A percentile compares a stretch with the other conserved stretches of the same genome.
Evolutionary conservation across 805 yeast species (phyloP).

Genomic region (Ogataea naganishii): DNA sequence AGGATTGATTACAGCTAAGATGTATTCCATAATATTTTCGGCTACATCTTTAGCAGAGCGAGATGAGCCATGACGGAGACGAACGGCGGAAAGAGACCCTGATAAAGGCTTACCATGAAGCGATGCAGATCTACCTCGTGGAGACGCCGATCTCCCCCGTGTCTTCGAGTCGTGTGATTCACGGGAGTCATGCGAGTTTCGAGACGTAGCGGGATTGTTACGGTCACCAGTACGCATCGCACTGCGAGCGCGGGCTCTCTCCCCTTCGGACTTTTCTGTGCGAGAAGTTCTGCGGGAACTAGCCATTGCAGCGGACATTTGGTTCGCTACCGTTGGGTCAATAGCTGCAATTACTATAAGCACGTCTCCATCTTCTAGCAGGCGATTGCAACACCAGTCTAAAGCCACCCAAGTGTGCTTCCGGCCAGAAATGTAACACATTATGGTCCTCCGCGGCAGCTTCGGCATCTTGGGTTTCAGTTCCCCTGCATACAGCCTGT

Average conservation of each 20-base stretch:
- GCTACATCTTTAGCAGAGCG: slow-evolving; percentile 37
- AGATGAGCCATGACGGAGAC: too few relatives aligned
- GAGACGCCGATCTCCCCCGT: too few relatives aligned
- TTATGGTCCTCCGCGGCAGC: slow-evolving; percentile 43
- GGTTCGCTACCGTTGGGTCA: slow-evolving; percentile 11
- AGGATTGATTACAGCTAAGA: slow-evolving; percentile 37
- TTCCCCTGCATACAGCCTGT: slow-evolving; percentile 33
- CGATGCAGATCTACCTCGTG: too few relatives aligned
- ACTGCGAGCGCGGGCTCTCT: too few relatives aligned
- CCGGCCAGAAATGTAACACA: slow-evolving; percentile 64
- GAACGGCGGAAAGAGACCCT: too few relatives aligned
- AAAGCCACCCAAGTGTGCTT: slow-evolving; percentile 77
- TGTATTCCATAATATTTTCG: slow-evolving; percentile 43
- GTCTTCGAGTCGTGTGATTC: too few relatives aligned
- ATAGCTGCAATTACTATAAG: slow-evolving; percentile 54
- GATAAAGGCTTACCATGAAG: too few relatives aligned
- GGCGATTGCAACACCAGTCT: slow-evolving; percentile 54
- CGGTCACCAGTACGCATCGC: too few relatives aligned
- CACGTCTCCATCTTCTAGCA: slow-evolving; percentile 59
- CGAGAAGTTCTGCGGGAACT: too few relatives aligned
- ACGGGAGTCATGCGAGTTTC: too few relatives aligned
- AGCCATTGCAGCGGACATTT: slow-evolving; percentile 22
- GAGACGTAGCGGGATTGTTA: too few relatives aligned
- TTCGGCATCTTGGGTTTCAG: slow-evolving; percentile 21
- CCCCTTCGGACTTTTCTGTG: too few relatives aligned